A percentile compares a stretch with the other conserved stretches of the same genome.
Conservation (phyloP, 1,284 basidiomycete species). For the Cystobasidium slooffiae region DNA sequence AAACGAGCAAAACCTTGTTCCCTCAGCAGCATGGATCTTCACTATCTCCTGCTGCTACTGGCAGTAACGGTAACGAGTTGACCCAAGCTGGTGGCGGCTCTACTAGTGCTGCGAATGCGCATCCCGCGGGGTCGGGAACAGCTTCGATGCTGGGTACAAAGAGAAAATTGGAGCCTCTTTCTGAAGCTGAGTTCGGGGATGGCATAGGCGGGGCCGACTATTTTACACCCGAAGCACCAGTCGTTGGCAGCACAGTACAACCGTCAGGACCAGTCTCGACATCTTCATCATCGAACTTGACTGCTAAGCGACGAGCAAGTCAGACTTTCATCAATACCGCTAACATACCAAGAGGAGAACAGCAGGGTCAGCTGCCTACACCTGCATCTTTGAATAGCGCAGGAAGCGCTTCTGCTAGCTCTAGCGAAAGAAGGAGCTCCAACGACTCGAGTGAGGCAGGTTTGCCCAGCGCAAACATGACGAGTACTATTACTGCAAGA, state of each 20-base stretch:
- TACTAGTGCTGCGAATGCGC: background rate
- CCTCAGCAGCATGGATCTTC: constrained; percentile 14
- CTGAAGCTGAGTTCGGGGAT: background rate
- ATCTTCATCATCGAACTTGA: background rate
- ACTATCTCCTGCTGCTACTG: background rate
- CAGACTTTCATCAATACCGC: constrained; percentile 6
- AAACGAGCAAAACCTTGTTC: constrained; percentile 10
- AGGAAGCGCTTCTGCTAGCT: background rate
- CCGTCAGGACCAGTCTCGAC: no score
- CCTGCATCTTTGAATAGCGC: background rate
- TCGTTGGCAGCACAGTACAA: background rate
- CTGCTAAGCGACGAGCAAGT: constrained; percentile 22
- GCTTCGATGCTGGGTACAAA: constrained; percentile 6
- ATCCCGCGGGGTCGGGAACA: background rate
- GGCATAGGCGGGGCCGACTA: background rate
- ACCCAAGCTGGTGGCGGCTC: no score
- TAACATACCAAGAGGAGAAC: background rate
- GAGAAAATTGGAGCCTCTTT: constrained; percentile 13
- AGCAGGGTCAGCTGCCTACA: background rate
- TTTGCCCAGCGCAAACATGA: background rate
- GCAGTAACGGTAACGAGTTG: background rate
- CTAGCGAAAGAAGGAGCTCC: constrained; percentile 26
- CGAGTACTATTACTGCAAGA: background rate
- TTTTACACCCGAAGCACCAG: background rate
- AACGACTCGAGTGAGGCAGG: constrained; percentile 9